Evolutionary conservation across 352 stramenopile species (phyloP), one percentile per base, ranked within the genome.

Genomic region (Albugo candida): DNA sequence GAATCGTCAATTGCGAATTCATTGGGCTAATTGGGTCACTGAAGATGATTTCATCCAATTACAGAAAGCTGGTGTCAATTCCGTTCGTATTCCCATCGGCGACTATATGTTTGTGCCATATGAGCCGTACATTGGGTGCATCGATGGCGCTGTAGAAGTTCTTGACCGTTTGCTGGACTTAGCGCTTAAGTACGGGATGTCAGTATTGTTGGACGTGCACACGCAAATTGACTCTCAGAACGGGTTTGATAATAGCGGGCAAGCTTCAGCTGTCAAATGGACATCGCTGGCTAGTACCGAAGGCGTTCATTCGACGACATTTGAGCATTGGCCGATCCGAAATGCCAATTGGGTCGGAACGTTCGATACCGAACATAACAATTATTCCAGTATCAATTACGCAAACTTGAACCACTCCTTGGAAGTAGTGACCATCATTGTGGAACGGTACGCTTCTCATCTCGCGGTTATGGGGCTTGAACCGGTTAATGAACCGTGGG

Each of bases 81-180:
- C 70, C 36, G 53, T 89, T 11, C 77, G 89, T 36, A 65, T 97
- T 13, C 92, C 92, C 0, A 75, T 97, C 0, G 92, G 86, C 1
- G 88, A 97, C 67, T 97, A 82, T 68, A 95, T 96, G 83, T 97
- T 92, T 60, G 68, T 74, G 36, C 83, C 84, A 1, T 97, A 97
- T 60, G 86, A 85, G 40, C 88, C 88, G 6, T 97, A 93, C 63
- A 77, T 70, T 40, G 83, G 84, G 24, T 97, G 88, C 59, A 93
- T 83, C 20, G 84, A 96, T 34, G 92, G 88, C 11, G 69, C 86
- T 1, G 59, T 97, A 6, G 76, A 95, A 10, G 83, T 93, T 37
- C 59, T 97, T 4, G 84, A 97, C 47, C 62, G 66, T n/a, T 61
- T 95, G 10, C 60, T 89, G 1, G 81, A 94, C 54, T 80, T 91